phyloP scores from a whole-genome alignment of 78 protist genomes.

The Dictyostelium purpureum region DNA sequence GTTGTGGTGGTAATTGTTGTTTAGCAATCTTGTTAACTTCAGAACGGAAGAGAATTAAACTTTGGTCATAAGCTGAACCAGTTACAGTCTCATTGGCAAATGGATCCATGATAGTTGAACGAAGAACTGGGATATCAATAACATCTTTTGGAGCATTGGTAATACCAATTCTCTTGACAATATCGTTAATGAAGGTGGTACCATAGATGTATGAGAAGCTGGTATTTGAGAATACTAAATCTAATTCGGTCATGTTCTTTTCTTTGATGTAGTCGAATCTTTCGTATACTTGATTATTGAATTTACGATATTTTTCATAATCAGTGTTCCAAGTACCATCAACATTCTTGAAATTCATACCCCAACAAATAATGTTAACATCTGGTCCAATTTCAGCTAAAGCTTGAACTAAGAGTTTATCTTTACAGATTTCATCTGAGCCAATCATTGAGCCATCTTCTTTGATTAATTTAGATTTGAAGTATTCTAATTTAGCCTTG shows the following conservation, averaged over 20 bases:
- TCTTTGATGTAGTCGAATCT: conserved; percentile 36
- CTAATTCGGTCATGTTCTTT: conserved; percentile 4
- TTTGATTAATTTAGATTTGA: not conserved
- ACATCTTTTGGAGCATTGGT: not conserved
- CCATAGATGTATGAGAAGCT: conserved; percentile 12
- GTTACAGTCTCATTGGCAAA: conserved; percentile 14
- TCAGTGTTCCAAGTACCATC: conserved; percentile 12
- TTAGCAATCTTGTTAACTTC: conserved; percentile 4
- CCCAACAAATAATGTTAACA: conserved; percentile 33
- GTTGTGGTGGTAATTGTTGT: too few relatives aligned
- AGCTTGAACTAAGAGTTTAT: not conserved
- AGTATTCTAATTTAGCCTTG: not conserved
- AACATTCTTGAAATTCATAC: not conserved
- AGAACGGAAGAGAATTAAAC: not conserved
- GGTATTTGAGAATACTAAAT: conserved; percentile 40
- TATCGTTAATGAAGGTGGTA: not conserved
- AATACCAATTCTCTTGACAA: conserved; percentile 11
- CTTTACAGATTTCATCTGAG: conserved; percentile 15
- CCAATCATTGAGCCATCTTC: not conserved
- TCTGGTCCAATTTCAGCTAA: conserved; percentile 57
- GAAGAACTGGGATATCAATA: conserved; percentile 6
- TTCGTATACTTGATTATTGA: conserved; percentile 10
- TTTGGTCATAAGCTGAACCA: conserved; percentile 2
- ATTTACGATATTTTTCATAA: not conserved
- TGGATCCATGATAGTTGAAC: conserved; percentile 55